These are phyloP conservation scores for Sherardia arvensis DNA, from an alignment of 257 asterid species.

Conservation along the genomic window DNA sequence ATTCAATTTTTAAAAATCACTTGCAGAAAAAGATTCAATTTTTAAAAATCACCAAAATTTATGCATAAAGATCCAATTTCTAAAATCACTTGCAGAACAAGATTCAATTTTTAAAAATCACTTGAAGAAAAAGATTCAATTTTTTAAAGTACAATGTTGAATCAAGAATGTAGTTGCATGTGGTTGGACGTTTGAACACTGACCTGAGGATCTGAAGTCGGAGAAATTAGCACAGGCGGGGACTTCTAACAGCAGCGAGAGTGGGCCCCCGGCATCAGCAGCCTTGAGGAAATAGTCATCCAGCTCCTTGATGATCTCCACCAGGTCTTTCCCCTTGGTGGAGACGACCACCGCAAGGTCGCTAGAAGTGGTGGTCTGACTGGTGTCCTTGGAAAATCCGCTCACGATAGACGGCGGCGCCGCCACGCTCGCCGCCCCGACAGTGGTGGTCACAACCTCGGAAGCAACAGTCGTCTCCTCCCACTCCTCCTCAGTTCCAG, in stretches of 20 bases:
- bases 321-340: conserved; percentile 67
- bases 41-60: conserved; percentile 12
- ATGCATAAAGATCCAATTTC: not conserved
- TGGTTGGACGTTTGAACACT: not conserved
- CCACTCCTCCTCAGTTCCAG: conserved; percentile 74
- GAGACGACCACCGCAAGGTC: conserved; percentile 80
- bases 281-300: conserved; percentile 86
- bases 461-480: conserved; percentile 48
- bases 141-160: not conserved
- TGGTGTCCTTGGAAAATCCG: conserved; percentile 29
- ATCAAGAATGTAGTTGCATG: not conserved
- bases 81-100: too few species aligned
- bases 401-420: conserved; percentile 55
- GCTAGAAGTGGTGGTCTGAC: conserved; percentile 34
- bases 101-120: too few species aligned
- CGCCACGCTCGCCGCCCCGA: conserved; percentile 40
- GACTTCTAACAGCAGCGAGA: conserved; percentile 66
- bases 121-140: too few species aligned
- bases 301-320: conserved; percentile 69
- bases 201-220: conserved; percentile 52
- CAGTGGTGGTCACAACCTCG: conserved; percentile 49
- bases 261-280: conserved; percentile 75
- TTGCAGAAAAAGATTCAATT: too few species aligned
- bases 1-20: too few species aligned
- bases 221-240: conserved; percentile 53